phyloP scores from a whole-genome alignment of 331 rosid genomes.

The Quercus phellos region DNA sequence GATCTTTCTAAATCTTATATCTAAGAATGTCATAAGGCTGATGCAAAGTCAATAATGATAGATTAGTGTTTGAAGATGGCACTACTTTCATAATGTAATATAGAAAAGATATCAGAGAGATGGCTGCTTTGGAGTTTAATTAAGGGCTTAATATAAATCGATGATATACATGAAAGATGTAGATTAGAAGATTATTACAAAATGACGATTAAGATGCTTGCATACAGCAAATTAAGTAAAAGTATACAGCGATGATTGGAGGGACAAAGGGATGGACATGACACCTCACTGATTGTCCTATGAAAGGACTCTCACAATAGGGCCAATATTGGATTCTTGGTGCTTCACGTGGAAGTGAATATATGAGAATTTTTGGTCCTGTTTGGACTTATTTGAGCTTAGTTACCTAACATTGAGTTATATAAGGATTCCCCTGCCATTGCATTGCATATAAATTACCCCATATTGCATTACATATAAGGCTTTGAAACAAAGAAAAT shows the following conservation, averaged over 20 bases:
- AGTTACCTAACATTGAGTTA: too few relatives aligned
- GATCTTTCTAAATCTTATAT: conserved; percentile 35
- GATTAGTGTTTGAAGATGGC: conserved; percentile 6
- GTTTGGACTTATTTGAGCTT: too few relatives aligned
- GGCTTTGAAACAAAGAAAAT: too few relatives aligned
- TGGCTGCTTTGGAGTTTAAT: background rate
- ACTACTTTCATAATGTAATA: background rate
- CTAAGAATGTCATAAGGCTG: conserved; percentile 15
- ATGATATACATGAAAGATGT: background rate
- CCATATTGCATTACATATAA: too few relatives aligned
- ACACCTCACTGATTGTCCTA: conserved; percentile 11
- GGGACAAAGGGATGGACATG: conserved; percentile 7
- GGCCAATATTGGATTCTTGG: background rate
- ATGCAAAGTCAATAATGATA: conserved; percentile 29
- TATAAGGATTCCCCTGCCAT: too few relatives aligned
- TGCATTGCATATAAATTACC: too few relatives aligned
- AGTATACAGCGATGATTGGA: background rate
- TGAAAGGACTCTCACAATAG: conserved; percentile 2
- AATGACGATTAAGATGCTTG: conserved; percentile 12
- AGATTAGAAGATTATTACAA: background rate
- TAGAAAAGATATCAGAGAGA: background rate
- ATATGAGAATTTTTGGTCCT: background rate
- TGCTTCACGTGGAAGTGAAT: background rate
- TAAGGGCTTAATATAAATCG: background rate
- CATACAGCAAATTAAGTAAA: conserved; percentile 1